Percentiles rank a stretch among this genome's conserved stretches.
Conservation (phyloP, 306 rosid genomes). For the Dalbergia cochinchinensis region DNA sequence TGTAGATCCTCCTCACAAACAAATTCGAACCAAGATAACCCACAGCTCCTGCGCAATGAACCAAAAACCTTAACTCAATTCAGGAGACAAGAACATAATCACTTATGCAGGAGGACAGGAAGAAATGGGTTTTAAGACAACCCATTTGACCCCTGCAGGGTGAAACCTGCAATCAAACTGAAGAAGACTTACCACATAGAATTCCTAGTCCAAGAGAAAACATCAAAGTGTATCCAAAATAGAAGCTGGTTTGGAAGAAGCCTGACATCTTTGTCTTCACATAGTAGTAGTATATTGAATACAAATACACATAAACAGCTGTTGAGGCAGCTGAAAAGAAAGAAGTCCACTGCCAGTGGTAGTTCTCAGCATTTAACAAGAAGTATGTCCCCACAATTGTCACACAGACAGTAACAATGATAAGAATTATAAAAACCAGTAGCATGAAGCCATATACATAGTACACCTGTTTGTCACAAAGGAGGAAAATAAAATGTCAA, state of each 20-base stretch:
- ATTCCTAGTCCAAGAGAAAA: slow-evolving; percentile 97
- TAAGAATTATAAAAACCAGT: slow-evolving; percentile 91
- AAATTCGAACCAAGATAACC: slow-evolving; percentile 95
- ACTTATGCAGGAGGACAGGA: background rate
- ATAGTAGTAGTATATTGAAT: slow-evolving; percentile 89
- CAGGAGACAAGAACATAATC: slow-evolving; percentile 26
- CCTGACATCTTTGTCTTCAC: slow-evolving; percentile 99
- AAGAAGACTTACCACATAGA: slow-evolving; percentile 82
- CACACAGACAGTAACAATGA: slow-evolving; percentile 95
- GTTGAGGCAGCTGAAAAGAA: slow-evolving; percentile 99
- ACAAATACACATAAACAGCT: slow-evolving; percentile 92
- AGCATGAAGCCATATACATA: slow-evolving; percentile 98
- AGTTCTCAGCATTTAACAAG: slow-evolving; percentile 96
- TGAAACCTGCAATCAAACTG: slow-evolving; percentile 18
- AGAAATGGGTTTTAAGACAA: slow-evolving; percentile 10
- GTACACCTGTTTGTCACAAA: slow-evolving; percentile 82
- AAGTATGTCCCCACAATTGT: slow-evolving; percentile 98
- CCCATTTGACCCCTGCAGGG: slow-evolving; percentile 12
- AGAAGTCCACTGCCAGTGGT: slow-evolving; percentile 99
- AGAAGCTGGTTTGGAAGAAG: slow-evolving; percentile 99
- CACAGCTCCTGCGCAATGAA: slow-evolving; percentile 82
- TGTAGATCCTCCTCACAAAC: slow-evolving; percentile 97
- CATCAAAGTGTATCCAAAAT: slow-evolving; percentile 98
- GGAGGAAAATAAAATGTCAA: slow-evolving; percentile 41
- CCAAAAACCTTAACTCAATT: slow-evolving; percentile 19